phyloP scores from a whole-genome alignment of 257 asterid species.

The Echites panduratus region DNA sequence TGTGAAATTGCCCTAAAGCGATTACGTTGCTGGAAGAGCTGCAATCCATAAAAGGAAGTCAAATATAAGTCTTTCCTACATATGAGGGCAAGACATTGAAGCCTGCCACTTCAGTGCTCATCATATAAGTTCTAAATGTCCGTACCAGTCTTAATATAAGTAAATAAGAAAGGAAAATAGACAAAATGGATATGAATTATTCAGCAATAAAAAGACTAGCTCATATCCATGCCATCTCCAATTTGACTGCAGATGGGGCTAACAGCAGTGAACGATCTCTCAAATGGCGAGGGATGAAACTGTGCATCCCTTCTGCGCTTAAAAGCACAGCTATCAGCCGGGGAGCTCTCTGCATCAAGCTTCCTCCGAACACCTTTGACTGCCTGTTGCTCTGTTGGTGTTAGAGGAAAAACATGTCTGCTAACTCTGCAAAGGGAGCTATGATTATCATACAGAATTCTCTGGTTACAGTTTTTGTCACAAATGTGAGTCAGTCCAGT shows the following conservation, averaged over 20 bases:
- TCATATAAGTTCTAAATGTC: slow-evolving; percentile 34
- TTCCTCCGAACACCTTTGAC: slow-evolving; percentile 87
- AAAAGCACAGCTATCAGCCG: slow-evolving; percentile 57
- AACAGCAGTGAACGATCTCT: slow-evolving; percentile 77
- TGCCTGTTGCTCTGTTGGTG: slow-evolving; percentile 75
- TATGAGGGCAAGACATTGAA: slow-evolving; percentile 38
- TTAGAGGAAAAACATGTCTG: slow-evolving; percentile 69
- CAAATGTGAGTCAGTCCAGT: slow-evolving; percentile 90
- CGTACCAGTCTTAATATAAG: slow-evolving; percentile 31
- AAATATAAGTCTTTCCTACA: slow-evolving; percentile 60
- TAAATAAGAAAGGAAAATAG: slow-evolving; percentile 24
- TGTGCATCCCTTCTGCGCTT: slow-evolving; percentile 95
- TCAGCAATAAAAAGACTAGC: slow-evolving; percentile 43
- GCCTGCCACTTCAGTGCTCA: slow-evolving; percentile 45
- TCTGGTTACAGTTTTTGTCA: slow-evolving; percentile 97
- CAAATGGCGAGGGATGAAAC: slow-evolving; percentile 73
- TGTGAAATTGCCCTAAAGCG: slow-evolving; percentile 36
- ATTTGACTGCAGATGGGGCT: slow-evolving; percentile 80
- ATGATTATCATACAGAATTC: slow-evolving; percentile 85
- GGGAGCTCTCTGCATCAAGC: slow-evolving; percentile 70
- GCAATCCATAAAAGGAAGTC: slow-evolving; percentile 37
- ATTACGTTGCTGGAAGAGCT: slow-evolving; percentile 39
- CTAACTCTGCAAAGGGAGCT: slow-evolving; percentile 92
- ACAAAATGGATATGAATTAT: slow-evolving; percentile 25
- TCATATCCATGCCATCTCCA: slow-evolving; percentile 93